Evolutionary conservation across 371 early-diverging fungal genomes (phyloP), one percentile per base, ranked within the genome.

Genomic region (Actinomucor elegans): DNA sequence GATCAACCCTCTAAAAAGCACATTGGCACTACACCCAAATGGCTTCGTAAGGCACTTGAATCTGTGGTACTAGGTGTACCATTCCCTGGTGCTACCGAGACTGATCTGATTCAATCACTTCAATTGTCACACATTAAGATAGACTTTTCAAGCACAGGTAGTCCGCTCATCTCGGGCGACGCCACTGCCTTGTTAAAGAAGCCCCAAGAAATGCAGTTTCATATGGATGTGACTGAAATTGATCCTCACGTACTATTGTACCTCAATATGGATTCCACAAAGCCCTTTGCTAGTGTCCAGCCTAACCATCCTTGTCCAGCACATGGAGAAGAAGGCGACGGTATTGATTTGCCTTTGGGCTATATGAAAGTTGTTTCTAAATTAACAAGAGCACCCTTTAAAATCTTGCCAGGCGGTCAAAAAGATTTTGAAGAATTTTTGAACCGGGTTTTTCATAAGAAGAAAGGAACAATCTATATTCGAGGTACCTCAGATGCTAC

Each of bases 121-220:
- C 56, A 61, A 29, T 42, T 78, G 26, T 29, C 59, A 10, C 48
- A 75, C 36, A 60, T 78, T 40, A 61, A 68, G 18, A 78, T 78
- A 11, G 79, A 75, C 28, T 71, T 73, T 47, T 64, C 67, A 20
- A 23, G 24, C 11, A 35, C 37, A n/a, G 58, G 47, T 0, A 43
- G 43, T 0, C 63, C 67, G 6, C 52, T 75, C 1, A 60, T 78
- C 7, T 69, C 79, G 8, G 75, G 67, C 18, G 69, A 73, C 38
- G 71, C 66, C 14, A 36, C 55, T 32, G 69, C 70, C 1, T 15
- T 64, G 4, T 52, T 78, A 8, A 61, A 71, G 38, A 60, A 63
- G 28, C 79, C 79, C 8, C 49, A 59, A 2, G 75, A 73, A 47
- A 75, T 78, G 73, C 60, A 69, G 12, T 67, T 75, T 49, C 48